Evolutionary conservation across 2,329 filamentous ascomycete species (phyloP).

Genomic region (Elsinoe australis): DNA sequence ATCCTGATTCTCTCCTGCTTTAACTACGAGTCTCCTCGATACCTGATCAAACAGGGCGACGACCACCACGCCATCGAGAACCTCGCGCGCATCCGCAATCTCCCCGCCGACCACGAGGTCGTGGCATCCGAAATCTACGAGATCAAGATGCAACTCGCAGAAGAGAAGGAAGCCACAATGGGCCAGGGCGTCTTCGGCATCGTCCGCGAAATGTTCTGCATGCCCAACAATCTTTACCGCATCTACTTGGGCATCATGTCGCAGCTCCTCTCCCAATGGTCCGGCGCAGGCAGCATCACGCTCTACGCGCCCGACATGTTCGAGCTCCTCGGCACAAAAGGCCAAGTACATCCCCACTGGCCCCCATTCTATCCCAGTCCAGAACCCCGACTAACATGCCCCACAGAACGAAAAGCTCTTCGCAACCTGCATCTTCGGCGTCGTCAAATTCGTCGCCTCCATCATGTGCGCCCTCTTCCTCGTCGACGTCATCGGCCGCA

Average conservation of each 20-base stretch:
- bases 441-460: slow-evolving; percentile 61
- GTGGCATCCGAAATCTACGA: slow-evolving; percentile 47
- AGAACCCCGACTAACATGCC: too few relatives aligned
- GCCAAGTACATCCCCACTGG: too few relatives aligned
- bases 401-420: slow-evolving; percentile 60
- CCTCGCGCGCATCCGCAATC: slow-evolving; percentile 50
- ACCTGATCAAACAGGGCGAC: slow-evolving; percentile 56
- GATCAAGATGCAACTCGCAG: slow-evolving; percentile 57
- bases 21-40: slow-evolving; percentile 57
- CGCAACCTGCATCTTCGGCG: slow-evolving; percentile 64
- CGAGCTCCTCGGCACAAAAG: slow-evolving; percentile 59
- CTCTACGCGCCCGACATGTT: slow-evolving; percentile 69
- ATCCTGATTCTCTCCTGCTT: slow-evolving; percentile 60
- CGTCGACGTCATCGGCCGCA: slow-evolving; percentile 68
- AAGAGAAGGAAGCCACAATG: slow-evolving; percentile 62
- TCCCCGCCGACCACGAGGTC: slow-evolving; percentile 54
- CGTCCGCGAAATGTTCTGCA: slow-evolving; percentile 59
- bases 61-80: slow-evolving; percentile 55
- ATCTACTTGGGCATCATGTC: slow-evolving; percentile 59
- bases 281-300: slow-evolving; percentile 61
- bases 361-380: too few relatives aligned
- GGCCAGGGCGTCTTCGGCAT: slow-evolving; percentile 55
- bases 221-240: slow-evolving; percentile 63
- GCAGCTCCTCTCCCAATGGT: slow-evolving; percentile 66
- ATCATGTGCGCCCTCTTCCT: slow-evolving; percentile 66